Percentiles rank a stretch among this genome's conserved stretches.
These are phyloP conservation scores for Globisporangium canariense DNA, from an alignment of 352 stramenopile species.

Conservation along the genomic window DNA sequence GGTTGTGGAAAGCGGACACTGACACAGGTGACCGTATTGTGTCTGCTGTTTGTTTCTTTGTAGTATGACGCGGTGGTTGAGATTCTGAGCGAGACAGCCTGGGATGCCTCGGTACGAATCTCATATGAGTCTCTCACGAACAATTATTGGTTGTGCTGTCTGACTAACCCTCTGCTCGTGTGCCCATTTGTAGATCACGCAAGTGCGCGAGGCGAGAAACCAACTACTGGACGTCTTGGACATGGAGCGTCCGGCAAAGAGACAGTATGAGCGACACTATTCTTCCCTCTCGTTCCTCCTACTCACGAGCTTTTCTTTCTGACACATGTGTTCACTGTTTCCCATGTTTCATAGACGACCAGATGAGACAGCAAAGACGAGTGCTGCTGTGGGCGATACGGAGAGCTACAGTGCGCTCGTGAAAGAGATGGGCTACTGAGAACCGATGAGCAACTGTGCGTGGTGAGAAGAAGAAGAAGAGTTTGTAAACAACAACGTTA, in stretches of 20 bases:
- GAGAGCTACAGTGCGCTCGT: slow-evolving; percentile 62
- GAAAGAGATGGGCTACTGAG: slow-evolving; percentile 76
- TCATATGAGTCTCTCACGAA: neutral
- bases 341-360: slow-evolving; percentile 2
- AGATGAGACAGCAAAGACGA: neutral
- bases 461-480: neutral
- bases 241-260: slow-evolving; percentile 60
- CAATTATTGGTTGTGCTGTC: neutral
- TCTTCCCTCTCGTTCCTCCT: too few relatives aligned
- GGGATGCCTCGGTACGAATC: slow-evolving; percentile 65
- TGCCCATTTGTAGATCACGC: slow-evolving; percentile 31
- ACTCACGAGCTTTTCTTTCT: neutral
- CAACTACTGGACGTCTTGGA: slow-evolving; percentile 59
- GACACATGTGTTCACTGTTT: neutral
- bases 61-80: slow-evolving; percentile 75
- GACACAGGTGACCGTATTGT: neutral
- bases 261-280: slow-evolving; percentile 32
- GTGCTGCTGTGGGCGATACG: neutral
- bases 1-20: neutral
- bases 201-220: slow-evolving; percentile 51
- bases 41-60: slow-evolving; percentile 8
- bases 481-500: neutral
- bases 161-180: neutral
- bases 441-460: neutral
- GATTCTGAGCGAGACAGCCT: slow-evolving; percentile 74